Base-by-base conservation (phyloP, 1,284 basidiomycete species). In the Cutaneotrichosporon curvatum region DNA sequence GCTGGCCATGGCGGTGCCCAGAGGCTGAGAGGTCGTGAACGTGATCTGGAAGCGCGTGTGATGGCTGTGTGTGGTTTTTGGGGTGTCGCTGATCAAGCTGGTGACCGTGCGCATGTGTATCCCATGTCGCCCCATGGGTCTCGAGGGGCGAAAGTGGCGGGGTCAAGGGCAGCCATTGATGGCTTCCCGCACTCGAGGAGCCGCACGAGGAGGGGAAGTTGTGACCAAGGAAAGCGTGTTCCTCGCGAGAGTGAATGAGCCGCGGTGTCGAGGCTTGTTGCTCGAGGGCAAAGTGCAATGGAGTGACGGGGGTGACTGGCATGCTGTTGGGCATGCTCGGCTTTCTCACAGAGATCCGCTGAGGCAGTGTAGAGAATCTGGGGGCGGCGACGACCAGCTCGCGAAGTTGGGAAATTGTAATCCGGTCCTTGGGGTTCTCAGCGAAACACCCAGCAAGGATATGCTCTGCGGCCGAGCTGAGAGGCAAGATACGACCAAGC, bases 401-500 rank as follows among this genome's bases (percentile, higher is more conserved):
- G 20, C 82, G 77, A 2, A 91, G 75, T 23, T 84, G 77, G 5
- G 73, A 68, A 45, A 91, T 73, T n/a, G 77, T 74, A 45, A 81
- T 62, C 72, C 78, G 34, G 72, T 79, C 32, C 72, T 75, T 14
- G 67, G 75, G 48, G 66, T 77, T 51, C 75, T 82, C 38, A 73
- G 77, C 49, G 78, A 83, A 70, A 71, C 79, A 53, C 75, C 81
- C 66, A 65, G 81, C 50, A 76, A 82, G 65, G 69, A 79, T 47
- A 72, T 74, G 44, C 71, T 81, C 65, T 32, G 67, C 60, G 18
- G 61, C 48, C 22, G 55, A 36, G 8, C 70, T 68, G 58, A 91
- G 84, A 15, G 85, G 84, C 4, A 88, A 75, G 53, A 81, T 79
- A 18, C 78, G 70, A n/a, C 76, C 77, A 21, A 92, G 76, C 60